Evolutionary conservation across 805 yeast species (phyloP).

Genomic region (Clavispora santaluciae): DNA sequence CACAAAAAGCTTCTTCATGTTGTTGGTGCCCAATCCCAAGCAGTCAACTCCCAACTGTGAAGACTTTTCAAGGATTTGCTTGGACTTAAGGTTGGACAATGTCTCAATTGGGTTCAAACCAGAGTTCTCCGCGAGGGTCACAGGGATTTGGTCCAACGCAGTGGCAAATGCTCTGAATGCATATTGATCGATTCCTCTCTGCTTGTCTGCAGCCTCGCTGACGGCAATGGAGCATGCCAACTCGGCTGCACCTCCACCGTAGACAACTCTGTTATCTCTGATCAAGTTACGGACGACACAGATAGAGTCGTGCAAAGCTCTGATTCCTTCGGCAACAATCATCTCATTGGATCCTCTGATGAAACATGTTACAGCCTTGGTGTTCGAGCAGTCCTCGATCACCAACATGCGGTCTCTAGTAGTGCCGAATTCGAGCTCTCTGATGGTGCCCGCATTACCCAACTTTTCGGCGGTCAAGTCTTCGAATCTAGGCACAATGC

Average conservation of each 20-base stretch:
- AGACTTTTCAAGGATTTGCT: constrained; percentile 69
- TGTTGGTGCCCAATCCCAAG: constrained; percentile 79
- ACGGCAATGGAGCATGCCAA: constrained; percentile 90
- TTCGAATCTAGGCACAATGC: constrained; percentile 96
- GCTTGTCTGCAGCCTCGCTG: constrained; percentile 84
- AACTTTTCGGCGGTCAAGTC: constrained; percentile 77
- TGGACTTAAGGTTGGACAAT: constrained; percentile 74
- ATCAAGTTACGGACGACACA: constrained; percentile 97
- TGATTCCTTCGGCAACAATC: constrained; percentile 95
- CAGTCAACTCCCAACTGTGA: constrained; percentile 90
- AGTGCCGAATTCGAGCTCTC: constrained; percentile 92
- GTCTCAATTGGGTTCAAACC: constrained; percentile 94
- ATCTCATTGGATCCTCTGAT: constrained; percentile 94
- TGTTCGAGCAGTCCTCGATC: constrained; percentile 81
- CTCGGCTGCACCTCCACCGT: constrained; percentile 99
- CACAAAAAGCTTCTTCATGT: constrained; percentile 91
- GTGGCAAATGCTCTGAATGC: constrained; percentile 93
- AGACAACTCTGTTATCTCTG: constrained; percentile 89
- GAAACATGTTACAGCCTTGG: constrained; percentile 87
- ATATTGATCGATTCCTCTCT: constrained; percentile 94
- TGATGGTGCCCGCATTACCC: constrained; percentile 81
- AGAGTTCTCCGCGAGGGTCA: constrained; percentile 94
- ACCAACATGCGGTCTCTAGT: constrained; percentile 95
- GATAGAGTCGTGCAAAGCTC: constrained; percentile 94
- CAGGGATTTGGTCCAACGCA: constrained; percentile 88